Evolutionary conservation across 2,329 filamentous ascomycete genomes (phyloP), one percentile per base, ranked within the genome.

Genomic region (Phaeosphaeriaceae sp.): DNA sequence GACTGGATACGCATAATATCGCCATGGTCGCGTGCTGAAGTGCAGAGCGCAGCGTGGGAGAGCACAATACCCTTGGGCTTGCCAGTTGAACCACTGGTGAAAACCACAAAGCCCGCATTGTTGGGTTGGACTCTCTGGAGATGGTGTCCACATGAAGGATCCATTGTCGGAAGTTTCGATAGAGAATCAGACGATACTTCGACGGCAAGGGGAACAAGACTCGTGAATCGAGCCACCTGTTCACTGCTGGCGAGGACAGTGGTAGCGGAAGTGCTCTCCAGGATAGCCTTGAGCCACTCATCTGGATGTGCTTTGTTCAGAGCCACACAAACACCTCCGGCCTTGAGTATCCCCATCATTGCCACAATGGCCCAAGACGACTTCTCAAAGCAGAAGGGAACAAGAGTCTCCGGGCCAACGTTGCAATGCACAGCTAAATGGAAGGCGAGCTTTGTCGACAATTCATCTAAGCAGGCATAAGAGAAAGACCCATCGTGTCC

Each of bases 221-320:
- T 29, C 7, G n/a, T 42, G 30, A 55, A 50, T 12, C 51, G 29
- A 13, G 26, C 9, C 16, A 42, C 90, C 0, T 89, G 93, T 17
- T 86, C 91, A 2, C 90, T 90, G n/a, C 87, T 90, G 0, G 89
- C 93, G 68, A 88, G 93, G 3, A 93, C 86, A 12, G 38, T 50
- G 11, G 23, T 26, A 26, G 23, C 23, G 23, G 23, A 26, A 8
- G 23, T 26, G 23, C 23, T 11, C 23, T 26, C 23, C 23, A 26
- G 51, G 36, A 34, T 35, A 33, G 26, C 16, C 42, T 16, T 33
- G 23, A 26, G 33, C 17, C 8, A 50, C 40, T 7, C 50, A 17
- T 33, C 18, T 3, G 52, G 52, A 17, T 47, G 46, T 9, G 12
- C 32, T 67, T 64, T 42, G 33, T 56, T 50, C 2, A 57, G 17